Conservation (phyloP, 495 filamentous ascomycete species). For the Cudoniella acicularis region DNA sequence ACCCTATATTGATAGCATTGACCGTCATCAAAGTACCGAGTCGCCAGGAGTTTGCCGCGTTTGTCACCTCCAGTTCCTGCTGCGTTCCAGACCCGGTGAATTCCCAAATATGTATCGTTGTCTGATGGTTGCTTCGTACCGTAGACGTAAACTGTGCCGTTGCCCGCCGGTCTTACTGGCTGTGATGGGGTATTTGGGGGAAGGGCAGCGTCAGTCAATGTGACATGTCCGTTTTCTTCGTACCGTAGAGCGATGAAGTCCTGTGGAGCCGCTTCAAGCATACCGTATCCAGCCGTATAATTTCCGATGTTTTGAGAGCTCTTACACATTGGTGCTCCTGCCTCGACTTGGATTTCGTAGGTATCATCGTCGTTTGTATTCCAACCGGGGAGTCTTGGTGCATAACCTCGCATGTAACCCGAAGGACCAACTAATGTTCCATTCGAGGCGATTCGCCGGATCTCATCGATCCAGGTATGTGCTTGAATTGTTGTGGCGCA, state of each 20-base stretch:
- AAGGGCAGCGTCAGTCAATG: conserved; percentile 22
- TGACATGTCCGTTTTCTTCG: conserved; percentile 87
- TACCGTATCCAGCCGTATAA: conserved; percentile 53
- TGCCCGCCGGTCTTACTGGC: conserved; percentile 57
- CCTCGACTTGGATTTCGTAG: too few species aligned
- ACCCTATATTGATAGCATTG: conserved; percentile 73
- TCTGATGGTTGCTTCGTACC: conserved; percentile 65
- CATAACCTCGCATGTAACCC: conserved; percentile 65
- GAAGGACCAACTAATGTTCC: conserved; percentile 66
- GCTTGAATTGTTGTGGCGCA: conserved; percentile 5
- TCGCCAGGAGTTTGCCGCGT: conserved; percentile 67
- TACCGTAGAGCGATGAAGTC: conserved; percentile 69
- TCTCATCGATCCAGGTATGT: conserved; percentile 65
- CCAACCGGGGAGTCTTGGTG: conserved; percentile 48
- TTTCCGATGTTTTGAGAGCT: conserved; percentile 46
- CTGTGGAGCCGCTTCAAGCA: conserved; percentile 63
- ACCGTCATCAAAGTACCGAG: conserved; percentile 76
- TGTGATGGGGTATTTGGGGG: conserved; percentile 45
- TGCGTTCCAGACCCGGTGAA: conserved; percentile 69
- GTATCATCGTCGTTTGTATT: conserved; percentile 36
- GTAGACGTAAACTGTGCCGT: conserved; percentile 77
- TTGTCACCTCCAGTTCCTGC: conserved; percentile 74
- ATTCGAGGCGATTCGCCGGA: conserved; percentile 64
- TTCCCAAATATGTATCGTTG: conserved; percentile 60
- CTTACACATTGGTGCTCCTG: conserved; percentile 56